phyloP scores from a whole-genome alignment of 1,284 basidiomycete genomes.

The Irpex sp. region DNA sequence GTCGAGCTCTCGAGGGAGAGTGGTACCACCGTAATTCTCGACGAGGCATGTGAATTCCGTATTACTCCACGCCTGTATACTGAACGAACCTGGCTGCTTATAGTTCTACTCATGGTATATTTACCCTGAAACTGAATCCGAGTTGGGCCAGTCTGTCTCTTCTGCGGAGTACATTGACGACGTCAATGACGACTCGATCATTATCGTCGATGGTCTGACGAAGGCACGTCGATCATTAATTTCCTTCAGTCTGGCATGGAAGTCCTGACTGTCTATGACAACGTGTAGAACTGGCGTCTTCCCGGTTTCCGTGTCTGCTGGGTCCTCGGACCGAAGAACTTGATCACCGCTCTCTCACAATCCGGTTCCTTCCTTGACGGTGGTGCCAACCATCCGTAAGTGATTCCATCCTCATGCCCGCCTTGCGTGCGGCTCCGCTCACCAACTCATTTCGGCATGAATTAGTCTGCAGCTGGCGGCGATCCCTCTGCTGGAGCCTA shows the following conservation, averaged over 20 bases:
- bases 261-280: not conserved
- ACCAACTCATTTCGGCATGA: not conserved
- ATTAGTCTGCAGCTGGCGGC: conserved; percentile 81
- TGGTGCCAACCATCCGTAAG: conserved; percentile 84
- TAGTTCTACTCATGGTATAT: conserved; percentile 93
- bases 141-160: conserved; percentile 77
- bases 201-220: conserved; percentile 90
- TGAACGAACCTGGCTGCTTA: not conserved
- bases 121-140: conserved; percentile 75
- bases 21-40: conserved; percentile 77
- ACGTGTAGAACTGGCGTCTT: conserved; percentile 75
- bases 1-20: conserved; percentile 69
- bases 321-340: conserved; percentile 92
- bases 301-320: conserved; percentile 95
- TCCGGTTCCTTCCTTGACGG: conserved; percentile 88
- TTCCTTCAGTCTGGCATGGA: not conserved
- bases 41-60: conserved; percentile 58
- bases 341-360: conserved; percentile 84
- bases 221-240: conserved; percentile 51
- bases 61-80: not conserved
- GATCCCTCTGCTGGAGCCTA: conserved; percentile 74
- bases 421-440: not conserved
- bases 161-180: conserved; percentile 84
- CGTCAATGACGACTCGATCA: conserved; percentile 78
- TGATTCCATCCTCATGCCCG: conserved; percentile 8